phyloP scores from a whole-genome alignment of 1,139 yeast species.

The Kodamaea plutei region DNA sequence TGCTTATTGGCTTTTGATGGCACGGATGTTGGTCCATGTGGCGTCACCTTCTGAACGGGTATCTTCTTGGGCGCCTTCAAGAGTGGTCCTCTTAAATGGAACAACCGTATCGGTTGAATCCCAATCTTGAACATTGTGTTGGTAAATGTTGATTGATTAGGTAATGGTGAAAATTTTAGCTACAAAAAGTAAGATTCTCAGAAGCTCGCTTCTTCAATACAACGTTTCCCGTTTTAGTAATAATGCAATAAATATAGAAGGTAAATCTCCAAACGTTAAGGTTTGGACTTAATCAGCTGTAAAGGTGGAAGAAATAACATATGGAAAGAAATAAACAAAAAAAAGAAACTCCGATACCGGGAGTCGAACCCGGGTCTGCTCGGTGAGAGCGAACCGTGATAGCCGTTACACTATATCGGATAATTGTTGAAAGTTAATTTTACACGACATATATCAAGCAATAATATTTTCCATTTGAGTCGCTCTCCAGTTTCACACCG shows the following conservation, averaged over 20 bases:
- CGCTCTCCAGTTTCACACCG: no score
- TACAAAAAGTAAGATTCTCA: not conserved
- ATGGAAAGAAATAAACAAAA: no score
- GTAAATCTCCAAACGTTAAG: no score
- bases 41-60: no score
- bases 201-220: not conserved
- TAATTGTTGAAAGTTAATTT: not conserved
- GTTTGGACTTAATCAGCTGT: no score
- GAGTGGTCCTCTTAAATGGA: not conserved
- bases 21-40: no score
- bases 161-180: not conserved
- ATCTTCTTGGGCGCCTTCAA: not conserved
- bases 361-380: conserved; percentile 77
- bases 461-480: no score
- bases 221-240: no score
- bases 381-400: conserved; percentile 78
- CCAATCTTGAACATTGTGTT: not conserved
- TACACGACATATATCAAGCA: not conserved
- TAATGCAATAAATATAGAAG: no score
- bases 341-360: conserved; percentile 54
- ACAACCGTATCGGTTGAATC: not conserved
- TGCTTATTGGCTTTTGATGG: no score
- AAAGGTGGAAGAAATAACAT: no score
- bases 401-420: conserved; percentile 71
- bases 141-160: not conserved